phyloP scores from a whole-genome alignment of 768 basidiomycete species.

The Leucosporidium scottii region DNA sequence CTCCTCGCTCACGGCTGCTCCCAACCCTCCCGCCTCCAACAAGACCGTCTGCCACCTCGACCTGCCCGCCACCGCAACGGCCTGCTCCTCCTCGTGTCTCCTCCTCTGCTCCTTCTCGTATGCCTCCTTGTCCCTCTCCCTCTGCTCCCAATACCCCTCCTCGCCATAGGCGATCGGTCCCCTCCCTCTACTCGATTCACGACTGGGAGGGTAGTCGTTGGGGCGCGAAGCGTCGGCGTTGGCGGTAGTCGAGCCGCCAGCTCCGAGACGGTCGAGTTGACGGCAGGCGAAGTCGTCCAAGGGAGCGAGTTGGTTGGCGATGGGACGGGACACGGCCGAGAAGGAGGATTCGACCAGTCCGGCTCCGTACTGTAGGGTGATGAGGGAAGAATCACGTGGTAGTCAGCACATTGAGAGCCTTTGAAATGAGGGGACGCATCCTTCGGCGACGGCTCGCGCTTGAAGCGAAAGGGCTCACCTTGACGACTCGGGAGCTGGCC shows the following conservation, averaged over 20 bases:
- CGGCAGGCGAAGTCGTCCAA: constrained; percentile 83
- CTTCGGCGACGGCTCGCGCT: background rate
- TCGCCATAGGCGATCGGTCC: background rate
- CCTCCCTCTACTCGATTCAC: too few species aligned
- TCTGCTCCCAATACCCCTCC: background rate
- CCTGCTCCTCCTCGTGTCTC: constrained; percentile 5
- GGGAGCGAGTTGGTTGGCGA: constrained; percentile 41
- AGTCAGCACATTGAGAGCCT: too few species aligned
- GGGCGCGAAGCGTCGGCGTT: background rate
- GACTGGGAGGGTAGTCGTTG: too few species aligned
- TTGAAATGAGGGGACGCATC: background rate
- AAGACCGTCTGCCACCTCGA: constrained; percentile 79
- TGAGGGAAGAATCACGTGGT: background rate
- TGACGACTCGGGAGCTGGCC: constrained; percentile 73
- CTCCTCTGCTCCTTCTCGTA: background rate
- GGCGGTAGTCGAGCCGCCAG: background rate
- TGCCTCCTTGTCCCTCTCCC: background rate
- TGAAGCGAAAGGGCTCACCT: constrained; percentile 50
- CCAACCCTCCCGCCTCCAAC: constrained; percentile 68
- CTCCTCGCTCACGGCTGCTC: constrained; percentile 83
- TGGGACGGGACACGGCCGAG: constrained; percentile 26
- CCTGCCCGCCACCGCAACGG: constrained; percentile 38
- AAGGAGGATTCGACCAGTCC: constrained; percentile 32
- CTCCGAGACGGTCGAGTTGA: constrained; percentile 66
- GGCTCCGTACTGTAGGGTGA: constrained; percentile 20